These are phyloP conservation scores for Encephalitozoon hellem DNA, from an alignment of 371 early-diverging fungal genomes.

Conservation along the genomic window DNA sequence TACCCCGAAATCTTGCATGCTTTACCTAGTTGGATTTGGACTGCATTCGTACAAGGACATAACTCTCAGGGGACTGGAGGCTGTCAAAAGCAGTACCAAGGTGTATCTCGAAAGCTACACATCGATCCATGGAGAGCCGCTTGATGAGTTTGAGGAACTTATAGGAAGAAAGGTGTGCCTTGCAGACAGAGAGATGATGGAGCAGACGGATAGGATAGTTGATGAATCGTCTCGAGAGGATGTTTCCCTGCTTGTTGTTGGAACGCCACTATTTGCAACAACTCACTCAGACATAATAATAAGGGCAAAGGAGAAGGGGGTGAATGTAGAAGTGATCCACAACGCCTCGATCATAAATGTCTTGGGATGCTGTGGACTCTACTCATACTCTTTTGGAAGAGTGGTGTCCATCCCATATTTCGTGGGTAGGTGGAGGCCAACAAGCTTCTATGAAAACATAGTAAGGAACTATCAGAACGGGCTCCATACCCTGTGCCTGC, in stretches of 20 bases:
- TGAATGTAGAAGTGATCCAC: slow-evolving; percentile 78
- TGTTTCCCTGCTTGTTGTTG: slow-evolving; percentile 91
- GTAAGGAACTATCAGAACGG: slow-evolving; percentile 71
- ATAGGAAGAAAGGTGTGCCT: slow-evolving; percentile 72
- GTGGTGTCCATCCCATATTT: slow-evolving; percentile 96
- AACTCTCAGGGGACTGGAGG: slow-evolving; percentile 65
- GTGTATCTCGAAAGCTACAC: slow-evolving; percentile 97
- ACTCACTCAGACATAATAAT: slow-evolving; percentile 93
- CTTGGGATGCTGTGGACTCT: slow-evolving; percentile 88
- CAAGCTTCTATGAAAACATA: slow-evolving; percentile 85
- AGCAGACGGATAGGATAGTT: slow-evolving; percentile 79
- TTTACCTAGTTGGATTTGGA: slow-evolving; percentile 87
- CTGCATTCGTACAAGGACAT: slow-evolving; percentile 74
- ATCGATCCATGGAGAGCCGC: slow-evolving; percentile 66
- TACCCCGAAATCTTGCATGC: slow-evolving; percentile 62
- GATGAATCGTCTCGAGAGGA: slow-evolving; percentile 72
- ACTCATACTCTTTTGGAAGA: slow-evolving; percentile 92
- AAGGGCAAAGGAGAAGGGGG: slow-evolving; percentile 74
- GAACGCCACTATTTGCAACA: slow-evolving; percentile 90
- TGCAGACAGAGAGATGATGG: slow-evolving; percentile 90
- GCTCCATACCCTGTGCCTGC: slow-evolving; percentile 86
- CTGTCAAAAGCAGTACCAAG: slow-evolving; percentile 72
- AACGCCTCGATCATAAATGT: slow-evolving; percentile 98
- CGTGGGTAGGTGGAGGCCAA: slow-evolving; percentile 84
- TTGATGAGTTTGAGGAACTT: slow-evolving; percentile 66